Evolutionary conservation across 306 rosid genomes (phyloP).

Genomic region (Gastrolobium bilobum): DNA sequence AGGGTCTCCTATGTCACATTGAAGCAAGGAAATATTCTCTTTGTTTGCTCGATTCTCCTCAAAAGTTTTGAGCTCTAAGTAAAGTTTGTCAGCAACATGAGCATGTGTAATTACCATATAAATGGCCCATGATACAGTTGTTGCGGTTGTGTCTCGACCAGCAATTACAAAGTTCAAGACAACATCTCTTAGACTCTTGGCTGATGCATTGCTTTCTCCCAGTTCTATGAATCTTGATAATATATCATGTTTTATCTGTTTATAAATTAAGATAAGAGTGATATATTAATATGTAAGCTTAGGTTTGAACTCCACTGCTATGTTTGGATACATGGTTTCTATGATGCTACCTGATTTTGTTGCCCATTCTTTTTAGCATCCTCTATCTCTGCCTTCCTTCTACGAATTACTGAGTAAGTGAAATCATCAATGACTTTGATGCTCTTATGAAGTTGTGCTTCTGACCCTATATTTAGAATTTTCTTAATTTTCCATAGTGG

Average conservation of each 20-base stretch:
- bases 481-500: slow-evolving; percentile 87
- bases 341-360: slow-evolving; percentile 62
- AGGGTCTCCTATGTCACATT: slow-evolving; percentile 60
- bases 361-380: slow-evolving; percentile 50
- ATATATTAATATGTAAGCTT: background rate
- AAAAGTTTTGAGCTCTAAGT: slow-evolving; percentile 70
- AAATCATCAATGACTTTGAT: slow-evolving; percentile 77
- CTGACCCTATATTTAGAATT: slow-evolving; percentile 75
- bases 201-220: slow-evolving; percentile 66
- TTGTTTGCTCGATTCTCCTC: slow-evolving; percentile 77
- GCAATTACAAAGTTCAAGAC: slow-evolving; percentile 96
- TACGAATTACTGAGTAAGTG: slow-evolving; percentile 82
- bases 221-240: slow-evolving; percentile 88
- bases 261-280: background rate
- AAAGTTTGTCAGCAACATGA: slow-evolving; percentile 78
- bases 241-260: slow-evolving; percentile 87
- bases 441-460: slow-evolving; percentile 84
- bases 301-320: background rate
- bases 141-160: slow-evolving; percentile 96
- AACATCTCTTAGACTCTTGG: slow-evolving; percentile 86
- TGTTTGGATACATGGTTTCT: background rate
- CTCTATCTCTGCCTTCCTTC: slow-evolving; percentile 84
- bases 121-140: slow-evolving; percentile 94
- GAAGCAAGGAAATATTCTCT: slow-evolving; percentile 59
- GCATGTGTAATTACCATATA: slow-evolving; percentile 81